phyloP scores from a whole-genome alignment of 176 grass and related monocot genomes.

The Zea luxurians region DNA sequence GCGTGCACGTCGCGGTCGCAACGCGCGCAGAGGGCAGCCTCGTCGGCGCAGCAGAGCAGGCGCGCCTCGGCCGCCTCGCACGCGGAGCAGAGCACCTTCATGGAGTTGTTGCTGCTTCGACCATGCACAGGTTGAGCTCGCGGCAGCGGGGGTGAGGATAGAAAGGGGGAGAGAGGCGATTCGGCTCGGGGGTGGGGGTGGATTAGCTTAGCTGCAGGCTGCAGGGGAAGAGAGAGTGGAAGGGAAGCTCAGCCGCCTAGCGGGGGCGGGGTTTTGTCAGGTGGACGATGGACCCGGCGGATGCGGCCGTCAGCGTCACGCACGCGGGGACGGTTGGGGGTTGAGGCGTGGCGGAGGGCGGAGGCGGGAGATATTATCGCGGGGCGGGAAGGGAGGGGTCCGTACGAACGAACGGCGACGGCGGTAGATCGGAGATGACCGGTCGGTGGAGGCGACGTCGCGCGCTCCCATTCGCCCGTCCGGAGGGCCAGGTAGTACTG shows the following conservation, averaged over 20 bases:
- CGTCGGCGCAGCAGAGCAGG: constrained; percentile 93
- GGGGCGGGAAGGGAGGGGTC: background rate
- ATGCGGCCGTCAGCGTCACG: constrained; percentile 2
- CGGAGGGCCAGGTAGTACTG: background rate
- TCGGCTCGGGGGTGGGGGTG: background rate
- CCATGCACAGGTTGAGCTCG: background rate
- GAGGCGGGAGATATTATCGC: background rate
- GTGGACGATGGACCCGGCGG: background rate
- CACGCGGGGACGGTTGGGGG: background rate
- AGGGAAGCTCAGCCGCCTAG: background rate
- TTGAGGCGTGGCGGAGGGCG: background rate
- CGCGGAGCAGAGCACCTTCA: constrained; percentile 92
- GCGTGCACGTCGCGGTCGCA: constrained; percentile 88
- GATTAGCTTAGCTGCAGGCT: background rate
- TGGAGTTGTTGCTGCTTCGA: background rate
- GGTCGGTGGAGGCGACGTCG: background rate
- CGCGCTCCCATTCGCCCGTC: background rate
- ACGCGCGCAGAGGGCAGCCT: constrained; percentile 79
- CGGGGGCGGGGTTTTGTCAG: constrained; percentile 22
- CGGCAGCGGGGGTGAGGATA: background rate
- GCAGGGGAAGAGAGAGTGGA: background rate
- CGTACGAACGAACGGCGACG: background rate
- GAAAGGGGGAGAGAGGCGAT: no score
- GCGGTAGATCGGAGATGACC: background rate
- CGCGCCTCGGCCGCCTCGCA: constrained; percentile 87